Base-by-base conservation (phyloP, 2,329 filamentous ascomycete species). In the Pestalotiopsis sp. region DNA sequence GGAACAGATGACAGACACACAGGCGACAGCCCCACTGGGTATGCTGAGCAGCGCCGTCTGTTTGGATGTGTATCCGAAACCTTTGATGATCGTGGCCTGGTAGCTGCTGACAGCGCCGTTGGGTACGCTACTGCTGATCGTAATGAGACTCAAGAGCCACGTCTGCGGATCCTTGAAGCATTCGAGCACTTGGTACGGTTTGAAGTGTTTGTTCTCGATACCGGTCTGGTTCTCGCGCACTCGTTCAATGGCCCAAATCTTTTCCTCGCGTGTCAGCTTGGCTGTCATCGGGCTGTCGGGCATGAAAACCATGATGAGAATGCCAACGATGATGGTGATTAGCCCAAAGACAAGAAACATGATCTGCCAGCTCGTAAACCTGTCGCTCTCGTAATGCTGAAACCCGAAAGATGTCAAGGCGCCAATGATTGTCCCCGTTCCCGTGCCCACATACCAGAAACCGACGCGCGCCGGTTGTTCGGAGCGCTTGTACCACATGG, bases 401-500 rank as follows among this genome's bases (percentile, higher is more conserved):
- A 88, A 80, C 3, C 85, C 76, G n/a, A 76, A 78, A 65, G 82
- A 83, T 0, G 79, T 79, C 63, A 80, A 71, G 2, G 81, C 80
- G 0, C 78, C 81, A 59, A 83, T 80, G 67, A 83, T 82, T 67
- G 81, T 81, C 17, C 81, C 85, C 4, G 79, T 74, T 66, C 76
- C 75, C 49, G 73, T 73, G 0, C 86, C 88, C 2, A 86, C 82
- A 72, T 90, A 91, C 88, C 89, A 91, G 62, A 87, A 72, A 4
- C 87, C 86, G 13, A 89, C 85, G 1, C 89, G 83, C 23, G 87
- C 76, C 0, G 88, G 86, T 71, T 90, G 88, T 72, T 91, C 88
- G 4, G 83, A 82, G 69, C 83, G 81, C 69, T 83, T 85, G 69
- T 87, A 87, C 84, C 84, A 88, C 80, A 86, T 86, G 4, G 82